Conservation (phyloP, 148 eudicot species). For the Rhododendron mucronatum region DNA sequence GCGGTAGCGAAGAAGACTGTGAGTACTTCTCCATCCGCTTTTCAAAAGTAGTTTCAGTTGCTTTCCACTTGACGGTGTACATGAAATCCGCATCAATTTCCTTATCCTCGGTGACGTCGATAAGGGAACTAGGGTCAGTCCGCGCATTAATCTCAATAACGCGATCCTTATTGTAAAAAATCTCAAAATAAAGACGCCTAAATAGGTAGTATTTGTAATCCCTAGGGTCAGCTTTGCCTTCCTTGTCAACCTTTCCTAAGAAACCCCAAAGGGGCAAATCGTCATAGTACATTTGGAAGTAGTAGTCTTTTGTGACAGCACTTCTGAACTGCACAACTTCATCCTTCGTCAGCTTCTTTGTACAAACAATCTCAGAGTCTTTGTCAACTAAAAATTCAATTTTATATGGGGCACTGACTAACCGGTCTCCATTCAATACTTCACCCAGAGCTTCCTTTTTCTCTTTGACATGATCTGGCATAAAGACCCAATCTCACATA, state of each 20-base stretch:
- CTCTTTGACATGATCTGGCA: neutral
- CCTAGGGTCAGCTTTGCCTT: neutral
- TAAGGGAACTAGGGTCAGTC: neutral
- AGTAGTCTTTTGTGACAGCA: neutral
- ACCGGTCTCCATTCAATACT: neutral
- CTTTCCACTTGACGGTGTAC: neutral
- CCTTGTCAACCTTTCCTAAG: neutral
- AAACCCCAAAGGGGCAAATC: neutral
- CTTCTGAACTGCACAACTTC: neutral
- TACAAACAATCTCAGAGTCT: neutral
- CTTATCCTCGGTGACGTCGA: neutral
- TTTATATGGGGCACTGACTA: neutral
- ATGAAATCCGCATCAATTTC: neutral
- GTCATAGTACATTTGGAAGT: neutral
- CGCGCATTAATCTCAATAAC: neutral
- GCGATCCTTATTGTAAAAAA: neutral
- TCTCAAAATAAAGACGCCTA: neutral
- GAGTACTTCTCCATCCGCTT: neutral
- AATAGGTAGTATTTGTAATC: neutral
- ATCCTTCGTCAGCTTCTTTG: neutral
- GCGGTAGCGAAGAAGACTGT: neutral
- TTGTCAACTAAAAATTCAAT: neutral
- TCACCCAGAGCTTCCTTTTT: neutral
- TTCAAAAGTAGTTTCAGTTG: neutral
- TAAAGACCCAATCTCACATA: neutral